These are phyloP conservation scores for Talaromyces sp. DNA, from an alignment of 2,329 filamentous ascomycete species.

Conservation along the genomic window DNA sequence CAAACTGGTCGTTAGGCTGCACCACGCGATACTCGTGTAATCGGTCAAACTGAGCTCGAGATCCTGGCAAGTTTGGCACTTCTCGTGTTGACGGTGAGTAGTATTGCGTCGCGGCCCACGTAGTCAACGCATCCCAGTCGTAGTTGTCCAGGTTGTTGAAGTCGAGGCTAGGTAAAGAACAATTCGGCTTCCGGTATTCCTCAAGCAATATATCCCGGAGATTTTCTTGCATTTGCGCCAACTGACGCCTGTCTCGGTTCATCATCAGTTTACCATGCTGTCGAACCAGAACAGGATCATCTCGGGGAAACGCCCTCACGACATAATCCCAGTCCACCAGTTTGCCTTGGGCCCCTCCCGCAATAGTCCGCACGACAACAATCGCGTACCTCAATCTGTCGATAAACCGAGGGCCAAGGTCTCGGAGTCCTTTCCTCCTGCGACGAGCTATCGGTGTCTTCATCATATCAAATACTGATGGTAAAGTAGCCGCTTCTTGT, in stretches of 20 bases:
- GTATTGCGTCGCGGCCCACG: conserved; percentile 41
- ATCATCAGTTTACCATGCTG: conserved; percentile 32
- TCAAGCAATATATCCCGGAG: conserved; percentile 42
- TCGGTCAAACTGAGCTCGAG: conserved; percentile 34
- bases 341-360: conserved; percentile 38
- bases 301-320: conserved; percentile 33
- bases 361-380: conserved; percentile 38
- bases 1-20: conserved; percentile 18
- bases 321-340: conserved; percentile 43
- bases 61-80: conserved; percentile 38
- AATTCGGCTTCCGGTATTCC: conserved; percentile 36
- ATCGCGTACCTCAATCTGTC: conserved; percentile 38
- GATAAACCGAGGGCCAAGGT: conserved; percentile 22
- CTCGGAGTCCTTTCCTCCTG: conserved; percentile 18
- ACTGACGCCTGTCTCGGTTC: conserved; percentile 31
- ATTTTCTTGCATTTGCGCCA: conserved; percentile 40
- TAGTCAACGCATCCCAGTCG: conserved; percentile 41
- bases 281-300: conserved; percentile 32
- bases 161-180: conserved; percentile 37
- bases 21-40: conserved; percentile 37
- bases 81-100: conserved; percentile 32
- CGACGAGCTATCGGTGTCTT: background rate
- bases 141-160: conserved; percentile 38
- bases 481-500: background rate
- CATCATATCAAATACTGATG: background rate